Evolutionary conservation across 306 rosid species (phyloP).

Genomic region (Vigna unguiculata): DNA sequence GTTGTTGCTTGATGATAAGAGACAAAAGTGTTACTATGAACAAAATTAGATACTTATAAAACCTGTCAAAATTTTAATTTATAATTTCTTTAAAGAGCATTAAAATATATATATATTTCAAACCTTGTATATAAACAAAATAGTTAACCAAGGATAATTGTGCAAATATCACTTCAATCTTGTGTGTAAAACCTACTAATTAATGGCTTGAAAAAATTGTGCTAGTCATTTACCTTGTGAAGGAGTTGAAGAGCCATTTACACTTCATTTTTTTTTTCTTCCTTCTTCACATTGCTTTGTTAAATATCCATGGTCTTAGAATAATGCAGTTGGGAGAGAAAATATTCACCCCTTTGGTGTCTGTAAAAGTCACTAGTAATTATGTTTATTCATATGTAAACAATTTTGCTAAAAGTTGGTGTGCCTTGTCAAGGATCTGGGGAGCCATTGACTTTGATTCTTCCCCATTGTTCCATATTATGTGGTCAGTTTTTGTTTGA

Average conservation of each 20-base stretch:
- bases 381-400: neutral
- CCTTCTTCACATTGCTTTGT: neutral
- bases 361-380: neutral
- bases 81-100: too few relatives aligned
- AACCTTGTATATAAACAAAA: too few relatives aligned
- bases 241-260: conserved; percentile 9
- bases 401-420: neutral
- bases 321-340: neutral
- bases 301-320: neutral
- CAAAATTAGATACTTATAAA: too few relatives aligned
- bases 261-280: neutral
- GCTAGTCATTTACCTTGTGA: neutral
- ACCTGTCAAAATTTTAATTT: too few relatives aligned
- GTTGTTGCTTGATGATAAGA: too few relatives aligned
- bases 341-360: neutral
- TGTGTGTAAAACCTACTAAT: neutral
- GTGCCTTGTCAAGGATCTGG: neutral
- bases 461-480: neutral
- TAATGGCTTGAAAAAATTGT: neutral
- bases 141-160: too few relatives aligned
- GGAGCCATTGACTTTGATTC: neutral
- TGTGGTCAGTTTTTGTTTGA: too few relatives aligned
- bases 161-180: neutral
- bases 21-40: too few relatives aligned
- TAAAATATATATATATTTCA: too few relatives aligned